phyloP scores from a whole-genome alignment of 331 rosid genomes.

The Pyrus hybrid region DNA sequence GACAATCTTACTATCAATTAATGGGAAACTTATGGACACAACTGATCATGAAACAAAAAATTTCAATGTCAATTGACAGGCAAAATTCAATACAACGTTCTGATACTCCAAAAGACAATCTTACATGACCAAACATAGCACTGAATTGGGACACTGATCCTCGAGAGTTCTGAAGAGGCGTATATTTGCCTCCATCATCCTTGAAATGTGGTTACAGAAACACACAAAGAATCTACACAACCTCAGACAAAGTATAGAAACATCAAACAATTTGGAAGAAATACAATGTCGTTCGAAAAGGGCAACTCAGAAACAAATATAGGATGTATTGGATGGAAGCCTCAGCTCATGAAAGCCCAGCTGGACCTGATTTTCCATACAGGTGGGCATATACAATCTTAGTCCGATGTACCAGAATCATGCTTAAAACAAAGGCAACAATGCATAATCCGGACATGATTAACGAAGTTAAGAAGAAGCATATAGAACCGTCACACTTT shows the following conservation, averaged over 20 bases:
- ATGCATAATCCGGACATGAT: slow-evolving; percentile 37
- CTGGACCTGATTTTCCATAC: slow-evolving; percentile 32
- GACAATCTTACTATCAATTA: neutral
- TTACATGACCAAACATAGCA: neutral
- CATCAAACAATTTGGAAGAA: neutral
- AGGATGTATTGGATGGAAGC: neutral
- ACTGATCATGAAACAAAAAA: slow-evolving; percentile 1
- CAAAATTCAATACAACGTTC: slow-evolving; percentile 5
- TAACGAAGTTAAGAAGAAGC: slow-evolving; percentile 35
- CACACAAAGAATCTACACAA: neutral
- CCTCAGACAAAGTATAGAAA: slow-evolving; percentile 1
- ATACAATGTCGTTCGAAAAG: neutral
- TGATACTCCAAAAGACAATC: neutral
- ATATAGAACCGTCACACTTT: slow-evolving; percentile 29
- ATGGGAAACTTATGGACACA: neutral
- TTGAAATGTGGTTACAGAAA: neutral
- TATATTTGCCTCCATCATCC: neutral
- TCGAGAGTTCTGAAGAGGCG: neutral
- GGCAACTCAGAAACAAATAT: neutral
- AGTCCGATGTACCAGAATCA: slow-evolving; percentile 35
- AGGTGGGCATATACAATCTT: slow-evolving; percentile 29
- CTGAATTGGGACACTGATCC: neutral
- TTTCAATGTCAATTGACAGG: neutral
- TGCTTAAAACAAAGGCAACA: slow-evolving; percentile 23
- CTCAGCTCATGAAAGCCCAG: neutral